A percentile compares a stretch with the other conserved stretches of the same genome.
Evolutionary conservation across 148 eudicot species (phyloP).

Genomic region (Heliamphora exappendiculata): DNA sequence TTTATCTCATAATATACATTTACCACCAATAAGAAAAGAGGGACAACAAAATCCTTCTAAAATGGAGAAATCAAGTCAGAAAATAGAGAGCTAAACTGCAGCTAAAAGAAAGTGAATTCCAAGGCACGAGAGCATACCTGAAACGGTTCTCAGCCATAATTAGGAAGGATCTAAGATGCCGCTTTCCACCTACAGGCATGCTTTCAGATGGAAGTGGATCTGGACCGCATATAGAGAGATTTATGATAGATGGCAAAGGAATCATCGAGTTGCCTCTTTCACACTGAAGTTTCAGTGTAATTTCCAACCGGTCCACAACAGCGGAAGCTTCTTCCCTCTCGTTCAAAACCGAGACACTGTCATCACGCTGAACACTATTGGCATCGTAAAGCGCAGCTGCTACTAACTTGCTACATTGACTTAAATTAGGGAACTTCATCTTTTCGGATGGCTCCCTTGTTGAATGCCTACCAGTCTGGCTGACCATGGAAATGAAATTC

Average conservation of each 20-base stretch:
- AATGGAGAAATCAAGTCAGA: not conserved
- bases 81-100: not conserved
- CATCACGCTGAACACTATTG: slow-evolving; percentile 22
- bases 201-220: slow-evolving; percentile 28
- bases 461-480: slow-evolving; percentile 27
- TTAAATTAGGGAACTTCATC: slow-evolving; percentile 44
- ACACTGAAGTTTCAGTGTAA: slow-evolving; percentile 51
- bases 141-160: slow-evolving; percentile 49
- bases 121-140: slow-evolving; percentile 41
- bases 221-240: slow-evolving; percentile 45
- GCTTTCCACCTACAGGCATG: slow-evolving; percentile 22
- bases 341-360: slow-evolving; percentile 18
- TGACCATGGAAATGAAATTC: slow-evolving; percentile 31
- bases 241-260: slow-evolving; percentile 50
- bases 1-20: slow-evolving; percentile 4
- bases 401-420: slow-evolving; percentile 46
- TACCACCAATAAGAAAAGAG: not conserved
- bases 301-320: slow-evolving; percentile 45
- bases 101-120: not conserved
- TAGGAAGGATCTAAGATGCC: slow-evolving; percentile 35
- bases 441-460: slow-evolving; percentile 22
- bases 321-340: slow-evolving; percentile 39
- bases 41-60: not conserved
- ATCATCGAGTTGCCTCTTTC: slow-evolving; percentile 23
- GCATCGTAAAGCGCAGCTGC: slow-evolving; percentile 50